Base-by-base conservation (phyloP, 1,284 basidiomycete genomes). In the Sutorius eximius region DNA sequence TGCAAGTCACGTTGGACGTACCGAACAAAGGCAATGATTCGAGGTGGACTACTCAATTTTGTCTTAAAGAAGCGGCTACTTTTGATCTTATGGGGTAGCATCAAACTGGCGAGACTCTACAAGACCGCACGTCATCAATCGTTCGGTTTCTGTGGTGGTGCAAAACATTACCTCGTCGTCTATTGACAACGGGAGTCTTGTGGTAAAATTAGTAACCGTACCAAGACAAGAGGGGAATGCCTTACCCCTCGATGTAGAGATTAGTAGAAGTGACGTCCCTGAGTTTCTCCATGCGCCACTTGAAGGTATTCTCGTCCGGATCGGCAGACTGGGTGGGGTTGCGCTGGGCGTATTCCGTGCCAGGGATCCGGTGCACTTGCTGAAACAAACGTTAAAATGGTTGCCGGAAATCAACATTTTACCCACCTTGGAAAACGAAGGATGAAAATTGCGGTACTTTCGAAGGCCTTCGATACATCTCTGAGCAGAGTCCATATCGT, bases 351-450 rank as follows among this genome's bases (percentile, higher is more conserved):
- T 85, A 86, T 24, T 75, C 67, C 3, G 86, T 87, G 10, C 87
- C 87, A 9, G 87, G 87, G 38, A 91, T 89, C 68, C 88, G 87
- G 70, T 89, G 89, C 15, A 86, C 76, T 80, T 87, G 85, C 85
- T 89, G 56, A 20, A 13, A 40, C 10, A 29, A 30, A 49, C 8
- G 52, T 63, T 50, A 45, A 20, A 47, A 42, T 40, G 27, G 38
- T 1, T 10, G 6, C 5, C n/a, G 48, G 43, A 9, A 15, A 5
- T 43, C 38, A 38, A 50, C 53, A 42, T 27, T 22, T 32, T 15
- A 45, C 55, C 9, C 50, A 77, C 81, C 73, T 82, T 81, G 50
- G 82, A 82, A 62, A 88, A 89, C 2, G 88, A 88, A 1, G 88
- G 89, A 65, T 91, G 88, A 43, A 91, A 72, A 63, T 90, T 87